Evolutionary conservation across 2,329 filamentous ascomycete genomes (phyloP), one percentile per base, ranked within the genome.

Genomic region (Pseudocercospora eumusae): DNA sequence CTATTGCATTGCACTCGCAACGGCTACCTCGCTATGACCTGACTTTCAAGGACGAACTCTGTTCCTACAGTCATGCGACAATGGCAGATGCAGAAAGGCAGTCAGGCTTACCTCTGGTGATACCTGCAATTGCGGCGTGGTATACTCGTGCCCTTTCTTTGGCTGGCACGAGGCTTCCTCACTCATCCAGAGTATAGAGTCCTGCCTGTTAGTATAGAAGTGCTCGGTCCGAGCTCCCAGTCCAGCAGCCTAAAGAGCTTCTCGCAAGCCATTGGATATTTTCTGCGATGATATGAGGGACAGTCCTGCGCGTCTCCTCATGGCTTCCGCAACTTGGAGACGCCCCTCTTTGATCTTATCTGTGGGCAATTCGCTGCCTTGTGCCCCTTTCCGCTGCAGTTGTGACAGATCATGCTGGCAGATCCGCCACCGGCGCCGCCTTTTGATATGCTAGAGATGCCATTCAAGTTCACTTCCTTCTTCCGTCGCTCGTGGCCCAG

Each of bases 401-500:
- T 81, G 74, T 83, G 85, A 72, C 88, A 91, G 47, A 78, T 79
- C 53, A 83, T 75, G 49, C 68, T 64, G 66, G 50, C 72, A 63
- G 63, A 64, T 36, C 56, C 52, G 10, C 27, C 28, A 23, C 63
- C 52, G 3, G 21, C 28, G 31, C 63, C 74, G 65, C 74, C 72
- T 44, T 75, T 74, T 42, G 87, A 90, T 52, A 91, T 85, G 1
- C 71, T 70, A 28, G 62, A 69, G 7, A 70, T 66, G n/a, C 81
- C 81, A 70, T 88, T 88, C 60, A 91, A 76, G 64, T 88, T 87
- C 56, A 90, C 81, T 59, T 88, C 85, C 73, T 88, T 88, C 74
- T 86, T 86, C 69, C 84, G 83, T 49, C 86, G 79, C 71, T 83
- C 82, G 45, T 85, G 83, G 7, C 84, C 83, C 18, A 87, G 74